phyloP scores from a whole-genome alignment of 1,139 yeast genomes.

The Candida sanyaensis region DNA sequence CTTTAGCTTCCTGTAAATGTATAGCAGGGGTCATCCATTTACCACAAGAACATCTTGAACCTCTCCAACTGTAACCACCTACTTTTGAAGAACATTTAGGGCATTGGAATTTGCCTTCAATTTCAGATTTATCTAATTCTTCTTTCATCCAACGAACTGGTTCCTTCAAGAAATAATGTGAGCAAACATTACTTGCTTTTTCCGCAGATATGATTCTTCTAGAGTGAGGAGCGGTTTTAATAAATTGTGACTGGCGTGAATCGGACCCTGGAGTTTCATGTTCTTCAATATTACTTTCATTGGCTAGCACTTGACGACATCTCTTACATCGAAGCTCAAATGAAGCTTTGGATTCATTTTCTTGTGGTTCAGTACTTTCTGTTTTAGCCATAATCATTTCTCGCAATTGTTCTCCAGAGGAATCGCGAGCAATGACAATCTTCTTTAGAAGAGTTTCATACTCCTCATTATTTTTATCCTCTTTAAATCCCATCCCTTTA shows the following conservation, averaged over 20 bases:
- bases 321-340: constrained; percentile 62
- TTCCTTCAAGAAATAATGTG: constrained; percentile 79
- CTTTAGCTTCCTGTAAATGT: constrained; percentile 77
- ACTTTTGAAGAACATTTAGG: constrained; percentile 81
- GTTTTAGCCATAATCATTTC: constrained; percentile 14
- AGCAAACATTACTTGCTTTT: constrained; percentile 63
- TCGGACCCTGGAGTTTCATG: constrained; percentile 63
- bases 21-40: constrained; percentile 95
- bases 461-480: constrained; percentile 22
- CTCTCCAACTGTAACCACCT: constrained; percentile 95
- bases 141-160: constrained; percentile 91
- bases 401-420: constrained; percentile 25
- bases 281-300: constrained; percentile 49
- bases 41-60: constrained; percentile 93
- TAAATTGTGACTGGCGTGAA: constrained; percentile 63
- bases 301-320: constrained; percentile 63
- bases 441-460: constrained; percentile 32
- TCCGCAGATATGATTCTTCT: constrained; percentile 55
- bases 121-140: constrained; percentile 64
- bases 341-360: constrained; percentile 15
- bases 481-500: constrained; percentile 33
- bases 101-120: constrained; percentile 86
- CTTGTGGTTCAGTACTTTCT: neutral
- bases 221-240: constrained; percentile 61
- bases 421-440: constrained; percentile 27